phyloP scores from a whole-genome alignment of 164 flowering plant genomes.

The Berberis vulgaris region DNA sequence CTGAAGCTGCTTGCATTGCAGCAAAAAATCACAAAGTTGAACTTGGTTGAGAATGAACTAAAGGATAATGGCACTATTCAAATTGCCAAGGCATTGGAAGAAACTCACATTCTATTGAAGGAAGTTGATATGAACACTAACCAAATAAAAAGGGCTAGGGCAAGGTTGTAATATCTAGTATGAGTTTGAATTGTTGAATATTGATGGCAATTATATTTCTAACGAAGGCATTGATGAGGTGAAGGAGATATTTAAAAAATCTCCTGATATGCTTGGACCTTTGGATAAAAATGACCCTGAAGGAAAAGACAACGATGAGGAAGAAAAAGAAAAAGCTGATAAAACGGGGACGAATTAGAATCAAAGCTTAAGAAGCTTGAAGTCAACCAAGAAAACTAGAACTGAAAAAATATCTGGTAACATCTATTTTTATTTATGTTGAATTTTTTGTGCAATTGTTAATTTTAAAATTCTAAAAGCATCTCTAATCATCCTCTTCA shows the following conservation, averaged over 20 bases:
- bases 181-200: conserved; percentile 48
- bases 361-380: conserved; percentile 48
- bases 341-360: conserved; percentile 28
- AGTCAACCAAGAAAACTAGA: conserved; percentile 30
- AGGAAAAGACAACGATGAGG: conserved; percentile 23
- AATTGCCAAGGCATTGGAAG: conserved; percentile 49
- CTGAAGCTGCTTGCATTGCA: conserved; percentile 47
- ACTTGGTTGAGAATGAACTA: conserved; percentile 72
- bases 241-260: conserved; percentile 51
- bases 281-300: conserved; percentile 88
- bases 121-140: conserved; percentile 73
- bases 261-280: conserved; percentile 54
- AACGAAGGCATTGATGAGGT: conserved; percentile 87
- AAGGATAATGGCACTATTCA: conserved; percentile 64
- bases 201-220: conserved; percentile 70
- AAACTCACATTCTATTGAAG: conserved; percentile 25
- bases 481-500: too few relatives aligned
- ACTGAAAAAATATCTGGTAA: conserved; percentile 1
- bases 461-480: not conserved
- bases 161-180: conserved; percentile 41
- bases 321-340: too few relatives aligned
- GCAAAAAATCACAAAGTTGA: conserved; percentile 47
- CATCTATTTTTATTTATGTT: not conserved
- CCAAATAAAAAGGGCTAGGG: conserved; percentile 53
- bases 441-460: not conserved